Evolutionary conservation across 306 rosid genomes (phyloP).

Genomic region (Pyrus communis): DNA sequence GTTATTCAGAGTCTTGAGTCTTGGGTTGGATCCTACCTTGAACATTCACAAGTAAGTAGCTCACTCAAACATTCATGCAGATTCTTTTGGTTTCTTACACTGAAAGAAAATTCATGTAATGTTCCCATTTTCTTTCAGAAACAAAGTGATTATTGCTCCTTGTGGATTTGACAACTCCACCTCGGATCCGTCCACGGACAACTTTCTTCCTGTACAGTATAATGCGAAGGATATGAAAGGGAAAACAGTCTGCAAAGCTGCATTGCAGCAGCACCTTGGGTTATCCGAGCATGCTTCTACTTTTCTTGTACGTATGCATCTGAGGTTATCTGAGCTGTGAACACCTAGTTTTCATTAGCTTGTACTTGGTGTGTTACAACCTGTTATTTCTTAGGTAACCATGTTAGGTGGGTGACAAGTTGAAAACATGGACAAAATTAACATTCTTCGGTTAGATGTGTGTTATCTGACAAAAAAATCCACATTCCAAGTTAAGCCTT

Average conservation of each 20-base stretch:
- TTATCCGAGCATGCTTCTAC: conserved; percentile 45
- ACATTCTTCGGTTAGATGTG: not conserved
- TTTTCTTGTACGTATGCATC: conserved; percentile 45
- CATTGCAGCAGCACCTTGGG: conserved; percentile 51
- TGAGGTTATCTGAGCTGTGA: not conserved
- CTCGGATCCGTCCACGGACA: conserved; percentile 80
- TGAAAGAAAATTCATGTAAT: not conserved
- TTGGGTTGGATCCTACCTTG: conserved; percentile 67
- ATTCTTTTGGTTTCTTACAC: not conserved
- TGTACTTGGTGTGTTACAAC: conserved; percentile 10
- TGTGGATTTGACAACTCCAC: conserved; percentile 58
- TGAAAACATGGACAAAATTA: not conserved
- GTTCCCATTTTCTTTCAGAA: conserved; percentile 40
- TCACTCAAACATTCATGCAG: not conserved
- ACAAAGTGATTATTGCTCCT: conserved; percentile 60
- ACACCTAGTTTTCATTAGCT: not conserved
- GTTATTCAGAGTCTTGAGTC: conserved; percentile 41
- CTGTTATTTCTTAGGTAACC: not conserved
- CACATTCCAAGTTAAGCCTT: not conserved
- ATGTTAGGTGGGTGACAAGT: not conserved
- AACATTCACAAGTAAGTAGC: conserved; percentile 52
- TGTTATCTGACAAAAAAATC: not conserved
- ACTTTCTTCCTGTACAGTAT: conserved; percentile 57
- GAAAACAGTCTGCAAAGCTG: conserved; percentile 61
- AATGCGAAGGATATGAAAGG: conserved; percentile 57